Percentiles rank a stretch among this genome's conserved stretches.
Evolutionary conservation across 495 filamentous ascomycete genomes (phyloP).

Genomic region (Cercophora scortea): DNA sequence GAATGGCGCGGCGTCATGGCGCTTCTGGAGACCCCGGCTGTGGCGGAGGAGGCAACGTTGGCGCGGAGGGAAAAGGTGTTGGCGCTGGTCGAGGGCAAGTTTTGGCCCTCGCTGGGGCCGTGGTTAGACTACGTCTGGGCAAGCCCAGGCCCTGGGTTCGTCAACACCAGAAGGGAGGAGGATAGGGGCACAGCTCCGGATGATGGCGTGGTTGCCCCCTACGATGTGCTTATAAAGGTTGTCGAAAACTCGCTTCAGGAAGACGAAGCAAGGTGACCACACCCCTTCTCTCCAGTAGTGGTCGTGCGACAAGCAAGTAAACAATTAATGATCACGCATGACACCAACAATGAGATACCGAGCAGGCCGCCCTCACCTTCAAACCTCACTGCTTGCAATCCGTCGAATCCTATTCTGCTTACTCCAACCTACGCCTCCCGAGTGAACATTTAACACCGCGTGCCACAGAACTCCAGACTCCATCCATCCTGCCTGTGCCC

Average conservation of each 20-base stretch:
- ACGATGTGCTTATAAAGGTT: slow-evolving; percentile 9
- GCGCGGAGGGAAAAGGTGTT: slow-evolving; percentile 52
- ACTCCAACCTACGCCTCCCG: not conserved
- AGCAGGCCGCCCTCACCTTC: no score
- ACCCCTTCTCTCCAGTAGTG: no score
- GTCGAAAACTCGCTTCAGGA: no score
- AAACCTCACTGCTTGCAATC: not conserved
- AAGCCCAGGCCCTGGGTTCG: slow-evolving; percentile 54
- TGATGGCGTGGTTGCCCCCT: slow-evolving; percentile 18
- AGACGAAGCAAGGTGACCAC: no score
- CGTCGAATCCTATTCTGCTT: not conserved
- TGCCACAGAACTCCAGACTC: not conserved
- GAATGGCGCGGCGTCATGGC: slow-evolving; percentile 75
- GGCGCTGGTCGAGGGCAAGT: slow-evolving; percentile 47
- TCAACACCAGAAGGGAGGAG: slow-evolving; percentile 36
- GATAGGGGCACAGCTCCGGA: slow-evolving; percentile 19
- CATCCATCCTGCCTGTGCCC: not conserved
- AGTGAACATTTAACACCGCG: not conserved
- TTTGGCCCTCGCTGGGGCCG: slow-evolving; percentile 56
- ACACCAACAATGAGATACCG: no score
- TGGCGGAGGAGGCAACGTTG: slow-evolving; percentile 47
- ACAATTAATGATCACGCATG: no score
- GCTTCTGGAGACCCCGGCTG: slow-evolving; percentile 31
- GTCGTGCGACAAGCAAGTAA: no score
- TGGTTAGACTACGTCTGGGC: slow-evolving; percentile 71